Base-by-base conservation (phyloP, 169 alveolate genomes). In the Plasmodium vinckei region DNA sequence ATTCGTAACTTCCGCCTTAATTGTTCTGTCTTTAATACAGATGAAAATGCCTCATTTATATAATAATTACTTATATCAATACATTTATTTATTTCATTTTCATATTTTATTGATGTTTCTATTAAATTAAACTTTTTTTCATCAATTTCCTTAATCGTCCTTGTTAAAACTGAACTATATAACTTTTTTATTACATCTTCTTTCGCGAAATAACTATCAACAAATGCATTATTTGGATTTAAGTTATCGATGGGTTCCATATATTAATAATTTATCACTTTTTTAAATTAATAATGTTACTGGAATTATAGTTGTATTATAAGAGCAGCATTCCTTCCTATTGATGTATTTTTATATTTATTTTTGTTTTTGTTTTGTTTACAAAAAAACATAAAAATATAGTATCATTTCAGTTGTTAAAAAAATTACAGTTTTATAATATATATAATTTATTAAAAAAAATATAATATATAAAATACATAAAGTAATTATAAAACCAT, bases 21-120 rank as follows among this genome's bases (percentile, higher is more conserved):
- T 47, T 79, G 39, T 51, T 65, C 82, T 53, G 79, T 61, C 71
- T 79, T 79, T 79, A 79, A 9, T 12, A 33, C 68, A 39, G 89
- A 67, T 19, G 89, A 79, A 39, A 61, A 67, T 61, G 89, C 89
- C 39, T 79, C 89, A 53, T 79, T 79, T 33, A 79, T 79, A 51
- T 79, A 79, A 33, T 79, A 79, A 47, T 79, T 79, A 33, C 89
- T 79, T 82, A 65, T 64, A 70, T 79, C 79, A 61, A 79, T 79
- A 65, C 79, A 79, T 19, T 72, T 65, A 44, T 79, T 79, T 79
- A 79, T 64, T 70, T 79, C 89, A 42, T 70, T 60, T 56, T 67
- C 89, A 39, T 79, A 67, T 71, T 79, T 79, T 56, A 65, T 71
- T 60, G 53, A 61, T 71, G 69, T 79, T 61, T 68, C 72, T 33